Evolutionary conservation across 805 yeast species (phyloP).

Genomic region (Clavispora phyllophila): DNA sequence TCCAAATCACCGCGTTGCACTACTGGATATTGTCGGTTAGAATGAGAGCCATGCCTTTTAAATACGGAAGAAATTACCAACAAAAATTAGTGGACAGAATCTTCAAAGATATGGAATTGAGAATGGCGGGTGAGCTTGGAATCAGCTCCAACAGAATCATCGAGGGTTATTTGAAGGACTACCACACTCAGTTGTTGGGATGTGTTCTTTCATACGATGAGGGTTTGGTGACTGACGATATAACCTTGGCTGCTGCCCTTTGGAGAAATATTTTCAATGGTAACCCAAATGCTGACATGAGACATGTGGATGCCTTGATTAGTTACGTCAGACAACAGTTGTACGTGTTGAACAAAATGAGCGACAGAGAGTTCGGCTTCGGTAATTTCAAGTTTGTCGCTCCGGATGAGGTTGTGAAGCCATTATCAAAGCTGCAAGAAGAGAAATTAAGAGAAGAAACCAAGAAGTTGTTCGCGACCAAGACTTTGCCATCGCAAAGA

Average conservation of each 20-base stretch:
- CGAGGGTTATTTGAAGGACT: conserved; percentile 83
- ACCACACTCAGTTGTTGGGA: conserved; percentile 86
- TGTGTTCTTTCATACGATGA: conserved; percentile 88
- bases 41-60: conserved; percentile 94
- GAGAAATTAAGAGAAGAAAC: conserved; percentile 46
- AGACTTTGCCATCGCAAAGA: conserved; percentile 56
- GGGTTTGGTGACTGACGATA: conserved; percentile 75
- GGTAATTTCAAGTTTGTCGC: conserved; percentile 84
- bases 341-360: conserved; percentile 77
- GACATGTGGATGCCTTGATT: conserved; percentile 82
- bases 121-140: conserved; percentile 81
- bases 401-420: conserved; percentile 73
- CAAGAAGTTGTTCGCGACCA: conserved; percentile 47
- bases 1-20: conserved; percentile 84
- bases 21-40: conserved; percentile 91
- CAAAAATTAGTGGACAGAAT: conserved; percentile 86
- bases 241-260: conserved; percentile 68
- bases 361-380: conserved; percentile 89
- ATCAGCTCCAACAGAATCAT: conserved; percentile 76
- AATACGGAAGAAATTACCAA: conserved; percentile 83
- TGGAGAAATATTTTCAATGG: conserved; percentile 94
- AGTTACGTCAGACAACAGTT: conserved; percentile 86
- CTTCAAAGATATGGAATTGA: conserved; percentile 83
- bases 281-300: conserved; percentile 71
- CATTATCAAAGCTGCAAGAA: conserved; percentile 63